Percentiles rank a stretch among this genome's conserved stretches.
These are phyloP conservation scores for Candida ponderosae DNA, from an alignment of 805 yeast species.

Conservation along the genomic window DNA sequence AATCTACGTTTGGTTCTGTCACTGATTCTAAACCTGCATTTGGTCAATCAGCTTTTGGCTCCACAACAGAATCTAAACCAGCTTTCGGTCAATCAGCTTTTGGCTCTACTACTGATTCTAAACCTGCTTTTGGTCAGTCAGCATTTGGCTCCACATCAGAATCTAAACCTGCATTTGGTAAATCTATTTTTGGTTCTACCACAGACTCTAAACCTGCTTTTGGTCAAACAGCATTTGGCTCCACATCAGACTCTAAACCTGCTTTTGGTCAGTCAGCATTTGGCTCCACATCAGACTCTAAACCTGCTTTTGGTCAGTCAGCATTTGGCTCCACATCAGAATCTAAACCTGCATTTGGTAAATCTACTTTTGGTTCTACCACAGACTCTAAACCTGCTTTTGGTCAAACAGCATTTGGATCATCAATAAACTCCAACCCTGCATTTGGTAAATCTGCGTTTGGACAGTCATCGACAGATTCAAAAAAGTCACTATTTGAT, in stretches of 20 bases:
- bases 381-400: slow-evolving; percentile 11
- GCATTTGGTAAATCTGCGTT: slow-evolving; percentile 11
- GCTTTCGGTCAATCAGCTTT: slow-evolving; percentile 4
- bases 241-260: slow-evolving; percentile 6
- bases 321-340: slow-evolving; percentile 11
- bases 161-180: slow-evolving; percentile 6
- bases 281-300: slow-evolving; percentile 12
- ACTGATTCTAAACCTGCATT: slow-evolving; percentile 5
- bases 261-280: slow-evolving; percentile 17
- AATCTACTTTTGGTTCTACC: slow-evolving; percentile 6
- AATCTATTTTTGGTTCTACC: slow-evolving; percentile 10
- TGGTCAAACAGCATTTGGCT: slow-evolving; percentile 8
- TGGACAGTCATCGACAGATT: neutral
- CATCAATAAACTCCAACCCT: slow-evolving; percentile 6
- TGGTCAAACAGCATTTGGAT: slow-evolving; percentile 15
- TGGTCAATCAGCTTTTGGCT: slow-evolving; percentile 17
- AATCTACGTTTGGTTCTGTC: slow-evolving; percentile 10
- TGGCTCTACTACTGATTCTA: slow-evolving; percentile 3
- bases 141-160: slow-evolving; percentile 8
- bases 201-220: slow-evolving; percentile 10
- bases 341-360: slow-evolving; percentile 3
- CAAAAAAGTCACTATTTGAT: neutral
- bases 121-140: slow-evolving; percentile 12
- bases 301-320: slow-evolving; percentile 15
- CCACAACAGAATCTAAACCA: slow-evolving; percentile 1